Conservation (phyloP, 768 basidiomycete genomes). For the Hygrocybe coccinea region DNA sequence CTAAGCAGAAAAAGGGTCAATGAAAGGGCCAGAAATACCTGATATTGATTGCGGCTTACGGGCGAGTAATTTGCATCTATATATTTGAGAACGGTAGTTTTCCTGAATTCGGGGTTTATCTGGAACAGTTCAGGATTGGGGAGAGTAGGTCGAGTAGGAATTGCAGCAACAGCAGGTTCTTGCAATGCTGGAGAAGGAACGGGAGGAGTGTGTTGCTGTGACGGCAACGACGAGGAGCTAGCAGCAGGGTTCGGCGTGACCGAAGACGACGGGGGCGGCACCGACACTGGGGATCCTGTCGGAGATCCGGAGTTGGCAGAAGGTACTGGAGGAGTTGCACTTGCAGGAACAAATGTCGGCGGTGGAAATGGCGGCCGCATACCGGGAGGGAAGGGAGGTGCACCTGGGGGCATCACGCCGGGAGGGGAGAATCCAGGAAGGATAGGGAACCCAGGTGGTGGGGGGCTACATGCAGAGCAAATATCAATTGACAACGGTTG, state of each 20-base stretch:
- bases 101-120: conserved; percentile 71
- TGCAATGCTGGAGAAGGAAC: conserved; percentile 10
- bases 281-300: not conserved
- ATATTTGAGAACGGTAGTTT: conserved; percentile 68
- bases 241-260: conserved; percentile 8
- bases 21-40: not conserved
- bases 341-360: conserved; percentile 17
- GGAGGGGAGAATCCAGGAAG: conserved; percentile 45
- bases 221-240: not conserved
- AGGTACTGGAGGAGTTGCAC: conserved; percentile 4
- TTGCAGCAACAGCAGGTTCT: conserved; percentile 15
- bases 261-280: conserved; percentile 4
- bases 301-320: not conserved
- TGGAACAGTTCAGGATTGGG: conserved; percentile 58
- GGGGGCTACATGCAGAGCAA: conserved; percentile 30
- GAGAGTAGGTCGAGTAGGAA: conserved; percentile 28
- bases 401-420: conserved; percentile 33
- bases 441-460: conserved; percentile 50
- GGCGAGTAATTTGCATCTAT: conserved; percentile 74
- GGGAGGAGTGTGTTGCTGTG: not conserved
- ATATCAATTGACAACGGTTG: conserved; percentile 6
- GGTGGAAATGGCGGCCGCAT: conserved; percentile 18
- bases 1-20: conserved; percentile 34
- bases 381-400: conserved; percentile 29
- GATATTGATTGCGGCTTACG: conserved; percentile 38